These are phyloP conservation scores for Dalechampia spathulata DNA, from an alignment of 441 rosid genomes.

Conservation along the genomic window DNA sequence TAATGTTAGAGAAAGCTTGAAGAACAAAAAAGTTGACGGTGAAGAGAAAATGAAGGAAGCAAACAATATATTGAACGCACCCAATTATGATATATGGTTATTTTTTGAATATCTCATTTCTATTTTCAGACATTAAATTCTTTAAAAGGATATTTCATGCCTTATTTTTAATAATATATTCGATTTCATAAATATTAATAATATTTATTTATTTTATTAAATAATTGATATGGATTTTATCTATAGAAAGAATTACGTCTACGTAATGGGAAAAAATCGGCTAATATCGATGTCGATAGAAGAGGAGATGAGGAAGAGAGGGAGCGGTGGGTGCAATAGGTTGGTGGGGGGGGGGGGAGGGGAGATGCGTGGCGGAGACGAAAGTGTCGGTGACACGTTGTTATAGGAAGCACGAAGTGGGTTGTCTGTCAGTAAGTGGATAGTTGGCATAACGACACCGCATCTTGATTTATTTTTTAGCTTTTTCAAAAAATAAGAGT, in stretches of 20 bases:
- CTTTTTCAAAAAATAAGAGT: too few species aligned
- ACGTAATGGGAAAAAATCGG: too few species aligned
- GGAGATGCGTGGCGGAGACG: slow-evolving; percentile 18
- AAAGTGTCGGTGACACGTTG: slow-evolving; percentile 24
- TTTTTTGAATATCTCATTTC: background rate
- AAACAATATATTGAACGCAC: too few species aligned
- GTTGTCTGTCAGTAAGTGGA: slow-evolving; percentile 18
- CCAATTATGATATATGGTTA: too few species aligned
- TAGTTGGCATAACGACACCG: background rate
- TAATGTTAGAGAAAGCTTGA: background rate
- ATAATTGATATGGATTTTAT: too few species aligned
- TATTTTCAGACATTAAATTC: background rate
- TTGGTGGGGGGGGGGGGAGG: too few species aligned
- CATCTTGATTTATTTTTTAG: too few species aligned
- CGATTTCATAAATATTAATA: too few species aligned
- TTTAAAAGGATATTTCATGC: too few species aligned
- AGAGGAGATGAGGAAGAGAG: background rate
- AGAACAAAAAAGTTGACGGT: slow-evolving; percentile 15
- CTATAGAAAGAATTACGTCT: too few species aligned
- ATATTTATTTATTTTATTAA: too few species aligned
- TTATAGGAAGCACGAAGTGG: slow-evolving; percentile 4
- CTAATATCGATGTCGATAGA: background rate
- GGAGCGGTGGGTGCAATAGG: background rate
- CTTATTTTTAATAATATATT: too few species aligned
- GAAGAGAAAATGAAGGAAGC: slow-evolving; percentile 33